phyloP scores from a whole-genome alignment of 2,329 filamentous ascomycete genomes.

The Penicillium italicum region DNA sequence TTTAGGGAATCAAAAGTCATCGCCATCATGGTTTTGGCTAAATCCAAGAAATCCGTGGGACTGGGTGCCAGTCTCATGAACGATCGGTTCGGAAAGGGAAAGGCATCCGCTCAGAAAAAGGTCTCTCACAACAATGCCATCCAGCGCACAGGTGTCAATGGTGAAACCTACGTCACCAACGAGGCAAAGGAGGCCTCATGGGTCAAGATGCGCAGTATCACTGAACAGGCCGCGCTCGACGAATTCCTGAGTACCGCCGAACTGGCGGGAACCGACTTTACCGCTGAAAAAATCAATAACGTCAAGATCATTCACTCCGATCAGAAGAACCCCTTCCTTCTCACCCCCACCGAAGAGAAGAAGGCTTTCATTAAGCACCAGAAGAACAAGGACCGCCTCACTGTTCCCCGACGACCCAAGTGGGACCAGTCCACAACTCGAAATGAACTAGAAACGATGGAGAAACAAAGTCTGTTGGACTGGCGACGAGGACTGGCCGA shows the following conservation, averaged over 20 bases:
- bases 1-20: constrained; percentile 2
- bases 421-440: constrained; percentile 87
- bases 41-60: constrained; percentile 92
- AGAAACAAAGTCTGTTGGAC: constrained; percentile 75
- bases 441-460: constrained; percentile 71
- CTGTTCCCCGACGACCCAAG: constrained; percentile 80
- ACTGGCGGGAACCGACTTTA: constrained; percentile 97
- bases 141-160: constrained; percentile 67
- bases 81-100: constrained; percentile 92
- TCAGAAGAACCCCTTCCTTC: constrained; percentile 89
- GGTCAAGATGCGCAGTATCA: constrained; percentile 99
- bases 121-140: constrained; percentile 61
- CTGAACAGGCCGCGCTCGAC: constrained; percentile 92
- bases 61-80: constrained; percentile 98
- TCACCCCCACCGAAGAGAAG: constrained; percentile 80
- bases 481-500: constrained; percentile 91
- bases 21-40: constrained; percentile 68
- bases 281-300: constrained; percentile 97
- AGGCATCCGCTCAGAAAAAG: constrained; percentile 76
- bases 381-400: constrained; percentile 72
- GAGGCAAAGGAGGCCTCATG: constrained; percentile 85
- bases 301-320: constrained; percentile 98
- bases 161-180: constrained; percentile 88
- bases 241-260: constrained; percentile 96
- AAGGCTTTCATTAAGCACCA: constrained; percentile 75